Evolutionary conservation across 1,284 basidiomycete genomes (phyloP), one percentile per base, ranked within the genome.

Genomic region (Microbotryum saponariae): DNA sequence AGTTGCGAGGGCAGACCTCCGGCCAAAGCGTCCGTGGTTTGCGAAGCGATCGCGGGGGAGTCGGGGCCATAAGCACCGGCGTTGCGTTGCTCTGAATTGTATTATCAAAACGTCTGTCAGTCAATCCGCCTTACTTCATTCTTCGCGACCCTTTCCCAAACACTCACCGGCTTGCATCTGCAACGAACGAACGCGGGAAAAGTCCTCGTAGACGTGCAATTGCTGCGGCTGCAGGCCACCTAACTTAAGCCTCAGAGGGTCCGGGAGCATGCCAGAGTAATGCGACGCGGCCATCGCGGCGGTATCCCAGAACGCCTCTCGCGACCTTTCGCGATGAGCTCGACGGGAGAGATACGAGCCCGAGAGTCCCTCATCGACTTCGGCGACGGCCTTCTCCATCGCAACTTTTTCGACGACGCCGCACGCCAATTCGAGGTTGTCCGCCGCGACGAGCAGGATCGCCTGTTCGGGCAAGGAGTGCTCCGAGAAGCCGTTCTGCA

Each of bases 361-460:
- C 6, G 84, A 81, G 63, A 99, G 88, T 44, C 85, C 85, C 68
- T 94, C 91, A 73, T 99, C 96, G 21, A 97, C 89, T 72, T 98
- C 96, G n/a, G 85, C 82, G 56, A 91, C 83, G 1, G 93, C 93
- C 69, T 92, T 86, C 72, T 98, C 93, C 89, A 97, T 97, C 1
- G 96, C 96, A 9, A 93, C 93, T 74, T 91, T 94, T 77, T 97
- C 93, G 67, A 99, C 92, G 8, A 93, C 89, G 59, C 85, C 83
- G 75, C 94, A 97, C 20, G 94, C 94, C 57, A 92, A 80, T 61
- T 98, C 93, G 64, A 97, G 80, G 73, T 99, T 98, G 73, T 97
- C 93, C 68, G 87, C 84, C 46, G 94, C 91, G 53, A 98, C 82
- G 42, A 93, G 79, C 29, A 85, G 77, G 61, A 97, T 82, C 51